These are phyloP conservation scores for Nitzschia sp. DNA, from an alignment of 108 stramenopile species.

Conservation along the genomic window DNA sequence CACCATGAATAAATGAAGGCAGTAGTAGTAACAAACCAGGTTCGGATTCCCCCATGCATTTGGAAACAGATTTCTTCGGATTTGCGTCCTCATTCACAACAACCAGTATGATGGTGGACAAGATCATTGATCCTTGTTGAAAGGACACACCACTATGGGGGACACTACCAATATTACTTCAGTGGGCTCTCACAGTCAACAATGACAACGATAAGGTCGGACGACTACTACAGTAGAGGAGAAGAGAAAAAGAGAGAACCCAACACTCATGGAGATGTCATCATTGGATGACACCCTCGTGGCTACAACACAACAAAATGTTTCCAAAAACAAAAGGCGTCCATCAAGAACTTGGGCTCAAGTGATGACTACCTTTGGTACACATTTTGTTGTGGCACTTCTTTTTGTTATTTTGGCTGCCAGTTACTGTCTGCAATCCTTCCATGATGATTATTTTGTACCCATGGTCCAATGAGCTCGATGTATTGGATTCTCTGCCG, in stretches of 20 bases:
- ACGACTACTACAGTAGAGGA: neutral
- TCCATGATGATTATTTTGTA: slow-evolving; percentile 47
- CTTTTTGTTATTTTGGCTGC: slow-evolving; percentile 21
- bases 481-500: too few species aligned
- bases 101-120: too few species aligned
- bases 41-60: too few species aligned
- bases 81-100: too few species aligned
- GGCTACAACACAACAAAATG: neutral
- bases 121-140: too few species aligned
- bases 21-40: too few species aligned
- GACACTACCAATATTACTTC: too few species aligned
- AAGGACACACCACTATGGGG: too few species aligned
- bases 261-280: neutral
- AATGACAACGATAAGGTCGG: neutral
- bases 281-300: neutral
- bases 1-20: too few species aligned
- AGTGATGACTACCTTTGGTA: neutral
- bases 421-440: slow-evolving; percentile 19
- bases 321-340: neutral
- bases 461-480: slow-evolving; percentile 38
- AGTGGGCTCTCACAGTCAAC: too few species aligned
- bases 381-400: slow-evolving; percentile 11
- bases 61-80: too few species aligned
- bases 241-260: slow-evolving; percentile 6
- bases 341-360: slow-evolving; percentile 6